A percentile compares a stretch with the other conserved stretches of the same genome.
phyloP scores from a whole-genome alignment of 345 rosid genomes.

The Luvunga scandens region DNA sequence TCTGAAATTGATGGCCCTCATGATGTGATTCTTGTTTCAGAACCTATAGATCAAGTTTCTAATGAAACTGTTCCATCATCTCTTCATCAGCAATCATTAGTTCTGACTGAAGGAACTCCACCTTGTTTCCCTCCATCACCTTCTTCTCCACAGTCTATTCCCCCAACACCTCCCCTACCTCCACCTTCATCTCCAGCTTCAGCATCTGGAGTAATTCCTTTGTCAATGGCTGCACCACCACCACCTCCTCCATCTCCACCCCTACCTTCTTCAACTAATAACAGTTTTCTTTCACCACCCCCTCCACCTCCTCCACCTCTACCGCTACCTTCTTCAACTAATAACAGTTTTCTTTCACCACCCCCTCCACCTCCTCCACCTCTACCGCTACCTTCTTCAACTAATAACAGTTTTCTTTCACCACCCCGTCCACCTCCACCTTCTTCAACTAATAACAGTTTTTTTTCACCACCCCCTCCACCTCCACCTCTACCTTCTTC shows the following conservation, averaged over 20 bases:
- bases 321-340: not conserved
- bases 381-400: constrained; percentile 1
- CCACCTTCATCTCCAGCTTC: constrained; percentile 19
- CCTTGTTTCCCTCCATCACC: constrained; percentile 29
- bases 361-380: constrained; percentile 19
- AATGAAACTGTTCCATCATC: constrained; percentile 27
- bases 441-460: no score
- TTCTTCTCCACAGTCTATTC: constrained; percentile 22
- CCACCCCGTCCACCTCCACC: constrained; percentile 9
- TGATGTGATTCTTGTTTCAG: constrained; percentile 37
- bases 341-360: constrained; percentile 6
- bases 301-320: constrained; percentile 12
- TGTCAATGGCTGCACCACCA: constrained; percentile 5
- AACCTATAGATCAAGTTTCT: constrained; percentile 33
- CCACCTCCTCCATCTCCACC: not conserved
- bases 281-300: not conserved
- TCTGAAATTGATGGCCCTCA: constrained; percentile 39
- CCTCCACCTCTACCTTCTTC: no score
- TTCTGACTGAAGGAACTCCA: constrained; percentile 26
- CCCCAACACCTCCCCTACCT: constrained; percentile 30
- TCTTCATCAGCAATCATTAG: constrained; percentile 28
- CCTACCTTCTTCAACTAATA: not conserved
- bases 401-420: not conserved
- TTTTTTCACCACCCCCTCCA: constrained; percentile 16
- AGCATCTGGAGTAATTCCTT: not conserved